Base-by-base conservation (phyloP, 352 stramenopile genomes). In the Pythium aquatile region DNA sequence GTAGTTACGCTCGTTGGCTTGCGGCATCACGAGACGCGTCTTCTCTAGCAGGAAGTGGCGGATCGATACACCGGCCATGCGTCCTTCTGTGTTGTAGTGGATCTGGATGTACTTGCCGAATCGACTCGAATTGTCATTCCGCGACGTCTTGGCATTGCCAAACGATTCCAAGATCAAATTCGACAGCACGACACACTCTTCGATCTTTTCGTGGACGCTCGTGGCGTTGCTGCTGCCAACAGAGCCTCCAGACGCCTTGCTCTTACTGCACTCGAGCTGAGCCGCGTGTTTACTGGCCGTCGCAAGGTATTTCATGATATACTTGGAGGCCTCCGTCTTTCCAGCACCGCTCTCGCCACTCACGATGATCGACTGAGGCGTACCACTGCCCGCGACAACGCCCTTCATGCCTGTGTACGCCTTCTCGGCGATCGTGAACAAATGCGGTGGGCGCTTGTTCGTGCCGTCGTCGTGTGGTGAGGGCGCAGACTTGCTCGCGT, bases 241-340 rank as follows among this genome's bases (percentile, higher is more conserved):
- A 14, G 70, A 55, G 16, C 59, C 51, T 4, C 57, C 61, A 3
- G 55, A 70, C 0, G 14, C 54, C 33, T 61, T 70, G n/a, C 20
- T 54, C 20, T 35, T 52, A 16, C 32, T 56, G 3, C 46, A 53
- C 1, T 60, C 70, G 24, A 59, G 44, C 16, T 70, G 65, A 7
- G 46, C 61, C 28, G 67, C 77, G 48, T 87, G 82, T 30, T 88
- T 86, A 62, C 85, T 94, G 3, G 83, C 83, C 1, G 84, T 87
- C 5, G 86, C 84, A 10, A 94, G 76, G 54, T 96, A 92, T 55
- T 94, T 93, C 84, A 93, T 91, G 13, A 93, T 90, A 65, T 98
- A 97, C 74, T 98, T 98, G 44, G 92, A 97, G 3, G 92, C 96
- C 67, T 98, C 93, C 0, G 94, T 98, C 75, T 98, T 98, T 8